A percentile compares a stretch with the other conserved stretches of the same genome.
These are phyloP conservation scores for Voacanga thouarsii DNA, from an alignment of 257 asterid genomes.

Conservation along the genomic window DNA sequence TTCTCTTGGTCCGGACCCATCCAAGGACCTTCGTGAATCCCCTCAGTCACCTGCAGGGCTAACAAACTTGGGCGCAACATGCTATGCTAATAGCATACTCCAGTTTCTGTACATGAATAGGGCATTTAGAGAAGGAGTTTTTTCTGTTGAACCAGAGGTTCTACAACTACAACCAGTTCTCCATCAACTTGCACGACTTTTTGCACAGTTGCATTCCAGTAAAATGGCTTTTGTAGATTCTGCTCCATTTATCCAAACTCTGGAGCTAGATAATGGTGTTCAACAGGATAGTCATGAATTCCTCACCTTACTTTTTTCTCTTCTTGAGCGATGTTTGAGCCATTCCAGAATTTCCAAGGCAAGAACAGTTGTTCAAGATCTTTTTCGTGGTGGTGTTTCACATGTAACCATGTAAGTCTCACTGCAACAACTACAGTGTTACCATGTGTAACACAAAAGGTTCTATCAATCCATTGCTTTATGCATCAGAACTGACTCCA, in stretches of 20 bases:
- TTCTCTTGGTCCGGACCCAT: slow-evolving; percentile 83
- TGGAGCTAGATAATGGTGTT: slow-evolving; percentile 91
- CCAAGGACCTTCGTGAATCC: slow-evolving; percentile 67
- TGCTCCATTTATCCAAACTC: slow-evolving; percentile 86
- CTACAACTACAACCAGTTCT: slow-evolving; percentile 70
- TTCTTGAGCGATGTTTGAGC: slow-evolving; percentile 83
- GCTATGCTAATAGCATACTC: slow-evolving; percentile 97
- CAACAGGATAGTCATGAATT: slow-evolving; percentile 99
- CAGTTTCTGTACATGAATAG: slow-evolving; percentile 90
- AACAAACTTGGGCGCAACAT: slow-evolving; percentile 96
- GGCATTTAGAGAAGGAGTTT: slow-evolving; percentile 84
- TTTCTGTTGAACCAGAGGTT: slow-evolving; percentile 78
- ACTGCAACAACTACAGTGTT: too few species aligned
- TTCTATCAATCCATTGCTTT: background rate
- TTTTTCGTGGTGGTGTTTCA: slow-evolving; percentile 95
- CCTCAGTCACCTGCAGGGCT: slow-evolving; percentile 86
- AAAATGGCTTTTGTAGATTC: slow-evolving; percentile 92
- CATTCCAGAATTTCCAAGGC: slow-evolving; percentile 70
- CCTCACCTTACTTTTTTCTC: slow-evolving; percentile 82
- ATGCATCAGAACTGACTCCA: slow-evolving; percentile 12
- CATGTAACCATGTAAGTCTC: slow-evolving; percentile 76
- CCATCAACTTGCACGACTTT: slow-evolving; percentile 72
- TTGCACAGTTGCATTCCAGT: slow-evolving; percentile 87
- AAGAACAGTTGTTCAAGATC: slow-evolving; percentile 79
- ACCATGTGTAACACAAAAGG: too few species aligned